These are phyloP conservation scores for Peniophora sp. DNA, from an alignment of 1,284 basidiomycete species.

Conservation along the genomic window DNA sequence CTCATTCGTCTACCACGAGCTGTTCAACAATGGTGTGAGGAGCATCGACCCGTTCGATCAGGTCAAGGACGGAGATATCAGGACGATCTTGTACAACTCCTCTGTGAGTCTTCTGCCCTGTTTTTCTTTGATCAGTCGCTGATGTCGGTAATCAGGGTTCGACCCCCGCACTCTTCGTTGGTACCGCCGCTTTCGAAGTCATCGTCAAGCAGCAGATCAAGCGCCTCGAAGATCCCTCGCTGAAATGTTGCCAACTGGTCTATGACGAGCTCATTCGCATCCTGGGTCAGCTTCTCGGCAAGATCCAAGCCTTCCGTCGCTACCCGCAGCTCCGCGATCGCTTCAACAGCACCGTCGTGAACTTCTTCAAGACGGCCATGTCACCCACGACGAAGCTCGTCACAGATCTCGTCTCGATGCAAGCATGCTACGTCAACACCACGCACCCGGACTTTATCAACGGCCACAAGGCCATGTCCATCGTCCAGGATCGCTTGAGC, in stretches of 20 bases:
- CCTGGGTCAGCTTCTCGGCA: conserved; percentile 79
- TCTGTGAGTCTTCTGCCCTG: conserved; percentile 53
- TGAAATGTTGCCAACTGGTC: conserved; percentile 91
- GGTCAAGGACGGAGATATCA: conserved; percentile 96
- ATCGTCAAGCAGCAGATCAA: conserved; percentile 99
- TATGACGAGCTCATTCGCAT: conserved; percentile 98
- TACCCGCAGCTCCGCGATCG: conserved; percentile 92
- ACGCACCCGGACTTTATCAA: conserved; percentile 97
- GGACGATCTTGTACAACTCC: conserved; percentile 94
- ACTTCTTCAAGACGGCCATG: conserved; percentile 95
- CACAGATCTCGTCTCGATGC: conserved; percentile 90
- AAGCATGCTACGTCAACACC: conserved; percentile 98
- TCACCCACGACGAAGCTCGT: conserved; percentile 92
- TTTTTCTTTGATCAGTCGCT: background rate
- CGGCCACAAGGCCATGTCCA: conserved; percentile 90
- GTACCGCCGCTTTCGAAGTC: conserved; percentile 93
- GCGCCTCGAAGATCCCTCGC: conserved; percentile 85
- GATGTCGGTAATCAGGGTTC: conserved; percentile 59
- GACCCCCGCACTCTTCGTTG: conserved; percentile 92
- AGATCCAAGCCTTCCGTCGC: conserved; percentile 94
- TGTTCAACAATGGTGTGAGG: conserved; percentile 95
- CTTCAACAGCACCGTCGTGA: conserved; percentile 91
- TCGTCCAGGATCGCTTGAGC: conserved; percentile 82
- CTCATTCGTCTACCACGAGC: conserved; percentile 96
- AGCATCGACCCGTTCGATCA: conserved; percentile 97